Conservation (phyloP, 495 filamentous ascomycete genomes). For the Patellaria atrata region DNA sequence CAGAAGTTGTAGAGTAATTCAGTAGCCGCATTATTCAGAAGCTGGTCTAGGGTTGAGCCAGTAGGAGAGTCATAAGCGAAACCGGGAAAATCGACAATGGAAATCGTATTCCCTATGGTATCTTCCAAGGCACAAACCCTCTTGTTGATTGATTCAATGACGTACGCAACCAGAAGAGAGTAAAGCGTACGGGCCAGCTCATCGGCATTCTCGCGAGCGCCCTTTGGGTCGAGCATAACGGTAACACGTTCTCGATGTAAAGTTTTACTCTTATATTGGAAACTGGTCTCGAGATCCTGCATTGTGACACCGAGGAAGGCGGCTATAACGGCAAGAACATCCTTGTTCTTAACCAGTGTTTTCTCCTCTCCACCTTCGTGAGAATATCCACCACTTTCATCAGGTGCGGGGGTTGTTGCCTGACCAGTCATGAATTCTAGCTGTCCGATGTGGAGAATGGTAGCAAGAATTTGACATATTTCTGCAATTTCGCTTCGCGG, state of each 20-base stretch:
- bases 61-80: slow-evolving; percentile 75
- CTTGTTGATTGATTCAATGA: slow-evolving; percentile 87
- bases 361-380: slow-evolving; percentile 81
- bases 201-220: slow-evolving; percentile 81
- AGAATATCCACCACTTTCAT: slow-evolving; percentile 91
- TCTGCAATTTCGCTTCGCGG: slow-evolving; percentile 86
- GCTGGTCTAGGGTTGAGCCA: slow-evolving; percentile 74
- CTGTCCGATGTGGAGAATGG: slow-evolving; percentile 88
- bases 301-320: slow-evolving; percentile 78
- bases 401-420: slow-evolving; percentile 58
- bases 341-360: slow-evolving; percentile 85
- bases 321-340: slow-evolving; percentile 69
- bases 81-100: slow-evolving; percentile 90
- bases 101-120: slow-evolving; percentile 79
- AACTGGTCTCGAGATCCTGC: slow-evolving; percentile 66
- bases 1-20: slow-evolving; percentile 88
- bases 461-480: slow-evolving; percentile 84
- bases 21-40: slow-evolving; percentile 85
- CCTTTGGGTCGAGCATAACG: slow-evolving; percentile 86
- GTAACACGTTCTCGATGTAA: slow-evolving; percentile 90
- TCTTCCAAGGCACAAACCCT: slow-evolving; percentile 79
- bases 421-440: slow-evolving; percentile 76
- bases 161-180: slow-evolving; percentile 84
- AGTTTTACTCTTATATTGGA: slow-evolving; percentile 92
- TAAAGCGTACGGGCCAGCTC: slow-evolving; percentile 88